A percentile compares a stretch with the other conserved stretches of the same genome.
phyloP scores from a whole-genome alignment of 331 rosid species.

The Prunus yedoensis region DNA sequence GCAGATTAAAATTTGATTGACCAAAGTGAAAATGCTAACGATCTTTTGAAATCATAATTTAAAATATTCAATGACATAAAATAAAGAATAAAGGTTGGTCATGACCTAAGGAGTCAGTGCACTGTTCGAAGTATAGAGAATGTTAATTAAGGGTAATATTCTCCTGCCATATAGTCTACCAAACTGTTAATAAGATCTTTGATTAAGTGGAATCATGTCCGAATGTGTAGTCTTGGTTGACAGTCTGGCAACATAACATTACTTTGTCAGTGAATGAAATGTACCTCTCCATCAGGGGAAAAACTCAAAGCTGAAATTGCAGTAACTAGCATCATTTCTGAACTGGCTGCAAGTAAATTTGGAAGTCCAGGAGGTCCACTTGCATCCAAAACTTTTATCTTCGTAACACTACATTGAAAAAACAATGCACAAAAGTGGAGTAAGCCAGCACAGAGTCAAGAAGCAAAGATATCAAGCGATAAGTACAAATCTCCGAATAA shows the following conservation, averaged over 20 bases:
- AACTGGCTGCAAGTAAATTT: conserved; percentile 62
- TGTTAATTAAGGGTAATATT: too few species aligned
- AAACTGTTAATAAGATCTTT: too few species aligned
- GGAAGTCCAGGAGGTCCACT: conserved; percentile 99
- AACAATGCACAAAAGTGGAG: conserved; percentile 19
- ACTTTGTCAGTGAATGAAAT: background rate
- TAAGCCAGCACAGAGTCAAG: background rate
- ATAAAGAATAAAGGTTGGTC: too few species aligned
- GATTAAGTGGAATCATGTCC: background rate
- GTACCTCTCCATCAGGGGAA: conserved; percentile 98
- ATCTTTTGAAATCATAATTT: too few species aligned
- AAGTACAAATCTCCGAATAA: background rate
- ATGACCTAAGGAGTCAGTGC: too few species aligned
- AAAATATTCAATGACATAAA: too few species aligned
- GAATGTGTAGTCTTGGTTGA: background rate
- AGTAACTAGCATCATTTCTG: conserved; percentile 52
- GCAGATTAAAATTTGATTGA: too few species aligned
- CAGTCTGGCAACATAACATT: background rate
- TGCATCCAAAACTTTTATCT: conserved; percentile 89
- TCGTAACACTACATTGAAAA: conserved; percentile 52
- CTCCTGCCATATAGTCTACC: too few species aligned
- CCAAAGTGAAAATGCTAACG: too few species aligned
- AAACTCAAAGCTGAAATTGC: conserved; percentile 92
- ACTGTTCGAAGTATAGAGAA: too few species aligned
- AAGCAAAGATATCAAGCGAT: background rate